These are phyloP conservation scores for Monascus purpureus DNA, from an alignment of 495 filamentous ascomycete species.

Conservation along the genomic window DNA sequence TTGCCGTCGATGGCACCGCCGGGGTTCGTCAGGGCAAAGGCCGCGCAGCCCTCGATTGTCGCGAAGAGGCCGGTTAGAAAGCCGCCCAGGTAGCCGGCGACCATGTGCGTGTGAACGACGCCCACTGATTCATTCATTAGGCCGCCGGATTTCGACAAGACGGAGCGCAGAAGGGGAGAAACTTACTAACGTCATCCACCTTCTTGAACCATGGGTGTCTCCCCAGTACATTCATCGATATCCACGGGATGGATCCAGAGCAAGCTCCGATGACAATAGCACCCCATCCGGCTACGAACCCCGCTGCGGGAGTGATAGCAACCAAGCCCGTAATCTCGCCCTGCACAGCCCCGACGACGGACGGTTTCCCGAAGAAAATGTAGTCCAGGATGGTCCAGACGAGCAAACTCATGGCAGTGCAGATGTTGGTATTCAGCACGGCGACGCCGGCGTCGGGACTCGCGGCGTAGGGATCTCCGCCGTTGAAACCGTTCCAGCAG, in stretches of 20 bases:
- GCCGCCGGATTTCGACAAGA: neutral
- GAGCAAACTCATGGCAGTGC: slow-evolving; percentile 36
- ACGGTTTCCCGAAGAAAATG: slow-evolving; percentile 35
- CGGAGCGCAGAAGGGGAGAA: neutral
- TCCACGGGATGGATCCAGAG: slow-evolving; percentile 38
- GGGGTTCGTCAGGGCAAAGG: slow-evolving; percentile 34
- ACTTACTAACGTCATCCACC: slow-evolving; percentile 32
- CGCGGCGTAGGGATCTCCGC: slow-evolving; percentile 41
- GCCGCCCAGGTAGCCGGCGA: slow-evolving; percentile 37
- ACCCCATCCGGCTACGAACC: slow-evolving; percentile 42
- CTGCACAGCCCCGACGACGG: slow-evolving; percentile 37
- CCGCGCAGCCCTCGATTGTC: slow-evolving; percentile 31
- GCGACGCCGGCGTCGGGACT: slow-evolving; percentile 42
- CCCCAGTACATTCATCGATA: slow-evolving; percentile 38
- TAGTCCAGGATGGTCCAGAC: slow-evolving; percentile 33
- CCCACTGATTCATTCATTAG: slow-evolving; percentile 17
- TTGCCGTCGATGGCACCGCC: slow-evolving; percentile 41
- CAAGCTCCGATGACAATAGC: slow-evolving; percentile 36
- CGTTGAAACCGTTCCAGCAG: slow-evolving; percentile 47
- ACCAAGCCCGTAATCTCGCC: slow-evolving; percentile 43
- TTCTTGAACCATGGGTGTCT: slow-evolving; percentile 28
- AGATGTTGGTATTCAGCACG: slow-evolving; percentile 43
- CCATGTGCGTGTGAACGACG: slow-evolving; percentile 39
- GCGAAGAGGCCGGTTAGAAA: slow-evolving; percentile 40
- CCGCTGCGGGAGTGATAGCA: slow-evolving; percentile 41